Base-by-base conservation (phyloP, 164 flowering plant genomes). In the Annona cherimola region DNA sequence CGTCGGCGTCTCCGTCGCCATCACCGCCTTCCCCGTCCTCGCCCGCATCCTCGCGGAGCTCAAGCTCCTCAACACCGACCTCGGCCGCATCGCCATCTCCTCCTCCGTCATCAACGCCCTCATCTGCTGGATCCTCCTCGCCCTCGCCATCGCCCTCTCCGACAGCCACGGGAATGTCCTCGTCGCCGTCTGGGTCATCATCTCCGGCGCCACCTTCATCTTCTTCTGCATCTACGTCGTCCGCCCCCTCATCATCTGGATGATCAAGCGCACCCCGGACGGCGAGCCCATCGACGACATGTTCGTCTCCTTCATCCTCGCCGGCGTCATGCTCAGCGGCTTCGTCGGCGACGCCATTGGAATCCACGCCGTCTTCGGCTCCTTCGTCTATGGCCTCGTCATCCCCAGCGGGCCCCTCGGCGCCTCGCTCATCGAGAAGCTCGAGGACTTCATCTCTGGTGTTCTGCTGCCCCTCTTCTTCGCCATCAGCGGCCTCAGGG, bases 321-420 rank as follows among this genome's bases (percentile, higher is more conserved):
- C 77, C 0, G 86, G 84, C 1, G 87, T 87, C 5, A 69, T 77
- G 79, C 20, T 84, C 3, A 77, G 71, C 18, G 84, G 87, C 2
- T 79, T 83, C 73, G 60, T 83, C 8, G 76, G 87, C 0, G 90
- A 85, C 42, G 77, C 83, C 6, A 79, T 81, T 19, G 90, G 90
- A 0, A 71, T 81, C 5, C 86, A 85, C 45, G 77, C 87, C 19
- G 71, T 82, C 16, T 71, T 81, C 66, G 90, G 90, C 0, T 85
- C 88, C 2, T 87, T 87, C 45, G 76, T 85, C 16, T 83, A 84
- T 7, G 90, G 90, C 9, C 67, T 87, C 0, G 74, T 80, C 45
- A 85, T 87, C 1, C 90, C 88, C 1, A 74, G 76, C n/a, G 86
- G 84, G 3, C 79, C 82, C 0, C 71, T 85, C 2, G 87, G 80